Evolutionary conservation across 306 rosid species (phyloP), one percentile per base, ranked within the genome.

Genomic region (Mucuna pruriens): DNA sequence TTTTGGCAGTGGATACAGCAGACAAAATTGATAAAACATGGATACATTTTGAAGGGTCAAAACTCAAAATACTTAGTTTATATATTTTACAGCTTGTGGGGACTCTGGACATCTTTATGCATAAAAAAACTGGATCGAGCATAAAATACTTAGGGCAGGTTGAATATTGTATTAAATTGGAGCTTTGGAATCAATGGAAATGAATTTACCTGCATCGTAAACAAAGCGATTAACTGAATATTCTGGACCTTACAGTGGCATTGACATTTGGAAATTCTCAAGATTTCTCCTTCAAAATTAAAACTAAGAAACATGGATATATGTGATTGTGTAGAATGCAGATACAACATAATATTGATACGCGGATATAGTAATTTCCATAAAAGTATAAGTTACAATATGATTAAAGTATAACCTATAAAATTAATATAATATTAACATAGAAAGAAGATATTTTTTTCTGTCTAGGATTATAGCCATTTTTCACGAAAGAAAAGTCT

Each of bases 81-180:
- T 20, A 22, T 55, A 55, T 55, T 58, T 25, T 58, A 58, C 34
- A 58, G 65, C 4, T 54, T 55, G n/a, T 38, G 39, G 54, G 66
- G 34, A 54, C 10, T 72, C 48, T 51, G 25, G 61, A 44, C 71
- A n/a, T 16, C 16, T 12, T 62, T 45, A 46, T 26, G n/a, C 51
- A 64, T 22, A 33, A n/a, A 54, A 67, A n/a, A 36, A 66, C 19
- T 63, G 11, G 3, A 58, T 4, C 20, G 38, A 36, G 31, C 66
- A 78, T 78, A 49, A 20, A 29, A 48, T 65, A 78, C n/a, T 78
- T 33, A 65, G 57, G 23, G 20, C 17, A 55, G 6, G 40, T 49
- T 34, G 15, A 77, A 62, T 76, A 76, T 26, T 40, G 42, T 17
- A 23, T n/a, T 57, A 20, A n/a, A 3, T 40, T 10, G 29, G 66